Evolutionary conservation across 2,329 filamentous ascomycete genomes (phyloP), one percentile per base, ranked within the genome.

Genomic region (Diaporthe citrichinensis): DNA sequence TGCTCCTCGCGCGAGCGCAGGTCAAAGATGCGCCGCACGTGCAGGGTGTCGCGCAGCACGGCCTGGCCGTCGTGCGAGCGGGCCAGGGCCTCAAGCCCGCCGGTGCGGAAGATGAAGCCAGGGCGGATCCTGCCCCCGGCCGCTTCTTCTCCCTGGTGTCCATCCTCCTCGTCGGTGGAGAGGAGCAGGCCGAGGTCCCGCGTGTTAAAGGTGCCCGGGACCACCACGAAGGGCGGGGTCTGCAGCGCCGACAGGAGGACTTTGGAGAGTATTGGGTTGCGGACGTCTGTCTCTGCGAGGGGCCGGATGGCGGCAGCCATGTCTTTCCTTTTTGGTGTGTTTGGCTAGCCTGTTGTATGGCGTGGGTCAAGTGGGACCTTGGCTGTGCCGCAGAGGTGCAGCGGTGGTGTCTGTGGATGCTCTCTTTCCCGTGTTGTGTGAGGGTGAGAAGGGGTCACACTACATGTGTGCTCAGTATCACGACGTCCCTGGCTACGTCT

Each of bases 171-270:
- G 2, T 20, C 57, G n/a, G 20, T 46, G 4, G 25, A 46, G 5
- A 84, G 84, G 1, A 89, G 80, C 39, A 85, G 82, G 71, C 88
- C 89, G 17, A 89, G 79, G 79, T 90, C 88, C 68, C 88, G 88
- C 69, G 87, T 82, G 82, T 90, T 90, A 83, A 90, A 86, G 39
- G 88, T 86, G 49, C 87, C 86, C 36, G 83, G 84, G 39, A 87
- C 81, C 72, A 81, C 79, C 76, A 89, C 78, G 79, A 90, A 90
- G 10, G 88, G 89, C 10, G 86, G 79, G n/a, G 81, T 80, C 12
- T 81, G 78, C 41, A 89, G 79, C 39, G 84, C 83, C 0, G 84
- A 79, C 2, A 80, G 76, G 71, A 87, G 83, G 41, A 81, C 71
- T 28, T 83, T 83, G 4, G 81, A 76, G 4, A 85, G 79, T 71